Base-by-base conservation (phyloP, 2,329 filamentous ascomycete species). In the Leptosphaerulina australis region DNA sequence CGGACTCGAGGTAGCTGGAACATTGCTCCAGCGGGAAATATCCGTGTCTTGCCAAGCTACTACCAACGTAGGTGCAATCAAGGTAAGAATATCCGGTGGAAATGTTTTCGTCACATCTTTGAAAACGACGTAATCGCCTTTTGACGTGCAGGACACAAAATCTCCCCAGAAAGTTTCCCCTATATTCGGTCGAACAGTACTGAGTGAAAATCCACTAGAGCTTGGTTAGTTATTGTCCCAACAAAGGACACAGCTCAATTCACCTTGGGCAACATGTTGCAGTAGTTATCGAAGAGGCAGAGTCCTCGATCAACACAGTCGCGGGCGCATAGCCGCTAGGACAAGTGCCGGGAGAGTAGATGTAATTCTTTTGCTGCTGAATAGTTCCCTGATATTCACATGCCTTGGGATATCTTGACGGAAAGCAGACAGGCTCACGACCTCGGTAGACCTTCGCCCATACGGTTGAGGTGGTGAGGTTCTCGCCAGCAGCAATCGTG, bases 191-290 rank as follows among this genome's bases (percentile, higher is more conserved):
- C 26, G 17, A 8, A 38, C 34, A 11, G 14, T 28, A n/a, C 35
- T 39, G 4, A 47, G 35, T 2, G 44, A 33, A 14, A 30, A 39
- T 15, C 44, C 35, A 38, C 35, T 47, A 6, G 29, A 15, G 3
- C 11, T 3, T 1, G 11, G 7, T 34, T 9, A 39, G 34, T 34
- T 5, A 6, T 24, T 28, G n/a, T n/a, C 25, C 2, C 20, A 11
- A 10, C 14, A 22, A 25, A 5, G 2, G 14, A 6, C 6, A 14
- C 3, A 11, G 9, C 20, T n/a, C 10, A 20, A 21, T 12, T 3
- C n/a, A 28, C 34, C 36, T 48, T 31, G 45, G 37, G 31, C 45
- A 48, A 15, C 45, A 48, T 9, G 30, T 48, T 5, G 37, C 37
- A 10, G 22, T 35, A 11, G 45, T 38, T 11, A 17, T 15, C 10